Evolutionary conservation across 768 basidiomycete genomes (phyloP).

Genomic region (Xerocomellus intermedius): DNA sequence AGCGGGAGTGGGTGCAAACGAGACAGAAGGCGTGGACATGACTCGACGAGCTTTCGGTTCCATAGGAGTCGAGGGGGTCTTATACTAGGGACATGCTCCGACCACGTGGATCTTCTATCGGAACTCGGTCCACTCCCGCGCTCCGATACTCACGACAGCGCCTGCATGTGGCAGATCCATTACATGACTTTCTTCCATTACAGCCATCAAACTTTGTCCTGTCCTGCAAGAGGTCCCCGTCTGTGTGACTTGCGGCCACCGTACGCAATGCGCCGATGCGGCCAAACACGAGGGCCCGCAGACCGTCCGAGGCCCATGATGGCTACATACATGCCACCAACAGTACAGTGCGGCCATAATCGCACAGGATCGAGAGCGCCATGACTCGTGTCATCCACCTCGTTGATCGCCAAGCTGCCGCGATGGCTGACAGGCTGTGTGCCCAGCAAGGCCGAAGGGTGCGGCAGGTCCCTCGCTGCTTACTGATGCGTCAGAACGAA

Average conservation of each 20-base stretch:
- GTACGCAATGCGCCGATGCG: too few relatives aligned
- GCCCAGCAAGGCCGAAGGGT: background rate
- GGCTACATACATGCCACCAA: too few relatives aligned
- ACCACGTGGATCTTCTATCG: background rate
- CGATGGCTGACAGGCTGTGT: too few relatives aligned
- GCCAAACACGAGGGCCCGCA: too few relatives aligned
- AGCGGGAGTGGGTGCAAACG: constrained; percentile 23
- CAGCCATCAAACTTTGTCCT: too few relatives aligned
- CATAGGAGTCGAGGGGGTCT: background rate
- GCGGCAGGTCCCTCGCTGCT: background rate
- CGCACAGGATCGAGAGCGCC: too few relatives aligned
- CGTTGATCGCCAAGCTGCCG: too few relatives aligned
- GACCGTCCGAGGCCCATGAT: too few relatives aligned
- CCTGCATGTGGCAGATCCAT: background rate
- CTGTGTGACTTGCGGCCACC: too few relatives aligned
- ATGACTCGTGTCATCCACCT: too few relatives aligned
- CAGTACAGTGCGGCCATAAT: too few relatives aligned
- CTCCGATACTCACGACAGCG: background rate
- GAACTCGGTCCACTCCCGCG: background rate
- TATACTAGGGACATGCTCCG: background rate
- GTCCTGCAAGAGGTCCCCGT: too few relatives aligned
- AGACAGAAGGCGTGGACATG: constrained; percentile 17
- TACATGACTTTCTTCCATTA: background rate
- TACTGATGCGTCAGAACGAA: background rate
- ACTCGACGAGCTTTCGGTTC: background rate